phyloP scores from a whole-genome alignment of 768 basidiomycete genomes.

The Auriscalpium microsporum region DNA sequence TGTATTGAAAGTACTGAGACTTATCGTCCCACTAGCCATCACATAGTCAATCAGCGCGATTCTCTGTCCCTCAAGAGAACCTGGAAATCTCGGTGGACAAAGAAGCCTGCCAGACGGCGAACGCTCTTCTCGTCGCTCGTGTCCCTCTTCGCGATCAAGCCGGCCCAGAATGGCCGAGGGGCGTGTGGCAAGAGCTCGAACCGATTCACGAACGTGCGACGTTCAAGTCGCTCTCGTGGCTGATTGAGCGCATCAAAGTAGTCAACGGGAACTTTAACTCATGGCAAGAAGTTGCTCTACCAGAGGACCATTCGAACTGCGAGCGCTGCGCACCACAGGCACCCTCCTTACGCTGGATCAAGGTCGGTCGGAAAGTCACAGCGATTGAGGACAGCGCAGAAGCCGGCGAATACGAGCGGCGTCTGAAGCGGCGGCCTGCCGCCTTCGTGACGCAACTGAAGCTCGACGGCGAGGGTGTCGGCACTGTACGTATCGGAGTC shows the following conservation, averaged over 20 bases:
- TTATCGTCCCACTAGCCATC: background rate
- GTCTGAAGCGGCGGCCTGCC: slow-evolving; percentile 76
- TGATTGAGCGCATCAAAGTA: slow-evolving; percentile 74
- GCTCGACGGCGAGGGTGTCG: slow-evolving; percentile 50
- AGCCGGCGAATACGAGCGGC: slow-evolving; percentile 84
- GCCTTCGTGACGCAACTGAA: slow-evolving; percentile 84
- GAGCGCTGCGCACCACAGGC: slow-evolving; percentile 74
- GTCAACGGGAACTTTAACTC: slow-evolving; percentile 53
- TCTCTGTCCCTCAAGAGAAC: slow-evolving; percentile 50
- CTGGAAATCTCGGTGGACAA: slow-evolving; percentile 43
- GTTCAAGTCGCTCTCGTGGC: slow-evolving; percentile 79
- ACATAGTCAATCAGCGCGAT: slow-evolving; percentile 45
- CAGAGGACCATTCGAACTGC: slow-evolving; percentile 46
- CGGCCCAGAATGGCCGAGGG: slow-evolving; percentile 71
- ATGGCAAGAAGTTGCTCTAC: slow-evolving; percentile 56
- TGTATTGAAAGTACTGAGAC: background rate
- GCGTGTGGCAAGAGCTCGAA: slow-evolving; percentile 73
- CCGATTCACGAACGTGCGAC: slow-evolving; percentile 76
- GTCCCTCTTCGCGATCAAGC: slow-evolving; percentile 66
- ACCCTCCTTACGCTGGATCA: slow-evolving; percentile 71
- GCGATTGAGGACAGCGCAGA: slow-evolving; percentile 79
- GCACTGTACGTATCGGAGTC: slow-evolving; percentile 74
- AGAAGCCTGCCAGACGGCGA: slow-evolving; percentile 66
- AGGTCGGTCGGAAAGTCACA: slow-evolving; percentile 44
- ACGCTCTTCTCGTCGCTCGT: slow-evolving; percentile 68